These are phyloP conservation scores for Penstemon newberryi DNA, from an alignment of 257 asterid species.

Conservation along the genomic window DNA sequence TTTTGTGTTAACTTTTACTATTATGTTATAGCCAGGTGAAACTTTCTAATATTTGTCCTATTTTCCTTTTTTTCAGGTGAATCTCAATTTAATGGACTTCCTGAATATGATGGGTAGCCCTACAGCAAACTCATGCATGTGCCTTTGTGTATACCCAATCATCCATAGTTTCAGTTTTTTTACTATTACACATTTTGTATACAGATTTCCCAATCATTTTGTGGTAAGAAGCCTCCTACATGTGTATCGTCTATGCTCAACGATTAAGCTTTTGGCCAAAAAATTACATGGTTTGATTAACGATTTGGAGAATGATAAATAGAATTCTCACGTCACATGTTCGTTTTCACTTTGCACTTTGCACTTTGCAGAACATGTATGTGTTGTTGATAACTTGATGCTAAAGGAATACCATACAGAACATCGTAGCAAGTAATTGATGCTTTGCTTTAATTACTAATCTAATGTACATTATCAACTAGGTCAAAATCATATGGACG, in stretches of 20 bases:
- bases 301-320: no score
- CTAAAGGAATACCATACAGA: no score
- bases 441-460: no score
- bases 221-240: not conserved
- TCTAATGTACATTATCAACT: no score
- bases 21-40: not conserved
- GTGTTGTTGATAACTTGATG: no score
- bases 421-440: no score
- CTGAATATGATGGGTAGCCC: slow-evolving; percentile 22
- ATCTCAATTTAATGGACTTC: slow-evolving; percentile 6
- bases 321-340: no score
- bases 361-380: no score
- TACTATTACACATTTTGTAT: slow-evolving; percentile 18
- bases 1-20: not conserved
- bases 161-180: slow-evolving; percentile 14
- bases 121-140: slow-evolving; percentile 26
- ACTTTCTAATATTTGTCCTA: not conserved
- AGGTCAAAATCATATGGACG: no score
- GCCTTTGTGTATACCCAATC: slow-evolving; percentile 18
- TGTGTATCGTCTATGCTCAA: not conserved
- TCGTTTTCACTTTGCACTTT: no score
- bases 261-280: no score
- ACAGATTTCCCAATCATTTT: slow-evolving; percentile 17
- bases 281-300: no score
- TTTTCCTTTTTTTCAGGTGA: slow-evolving; percentile 22